phyloP scores from a whole-genome alignment of 257 asterid genomes.

The Solanum tarijense region DNA sequence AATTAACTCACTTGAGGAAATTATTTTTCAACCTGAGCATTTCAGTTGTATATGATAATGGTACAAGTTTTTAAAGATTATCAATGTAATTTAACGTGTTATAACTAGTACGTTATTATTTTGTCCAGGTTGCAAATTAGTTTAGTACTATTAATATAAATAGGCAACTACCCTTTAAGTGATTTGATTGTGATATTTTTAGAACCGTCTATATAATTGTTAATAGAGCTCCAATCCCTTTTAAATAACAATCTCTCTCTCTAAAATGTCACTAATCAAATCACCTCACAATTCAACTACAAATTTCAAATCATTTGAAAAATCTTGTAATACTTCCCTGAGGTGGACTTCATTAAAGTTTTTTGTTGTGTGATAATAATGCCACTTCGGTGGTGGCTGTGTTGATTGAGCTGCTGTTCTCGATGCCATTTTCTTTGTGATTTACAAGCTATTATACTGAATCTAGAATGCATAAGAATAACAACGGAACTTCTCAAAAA shows the following conservation, averaged over 20 bases:
- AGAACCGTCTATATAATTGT: not conserved
- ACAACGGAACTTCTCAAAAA: too few relatives aligned
- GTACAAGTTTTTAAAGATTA: not conserved
- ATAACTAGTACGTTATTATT: too few relatives aligned
- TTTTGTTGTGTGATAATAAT: not conserved
- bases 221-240: not conserved
- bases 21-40: not conserved
- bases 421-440: too few relatives aligned
- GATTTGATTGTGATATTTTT: not conserved
- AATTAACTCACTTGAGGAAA: not conserved
- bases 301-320: not conserved
- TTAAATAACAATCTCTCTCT: not conserved
- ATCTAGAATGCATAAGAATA: not conserved
- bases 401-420: not conserved
- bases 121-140: not conserved
- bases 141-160: not conserved
- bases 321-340: not conserved
- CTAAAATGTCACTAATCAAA: not conserved
- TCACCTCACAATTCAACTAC: not conserved
- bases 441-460: too few relatives aligned
- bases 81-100: not conserved
- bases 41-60: not conserved
- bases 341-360: not conserved
- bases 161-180: not conserved
- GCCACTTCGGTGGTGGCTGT: not conserved